Evolutionary conservation across 106 monocot genomes (phyloP), one percentile per base, ranked within the genome.

Genomic region (Allium sativum): DNA sequence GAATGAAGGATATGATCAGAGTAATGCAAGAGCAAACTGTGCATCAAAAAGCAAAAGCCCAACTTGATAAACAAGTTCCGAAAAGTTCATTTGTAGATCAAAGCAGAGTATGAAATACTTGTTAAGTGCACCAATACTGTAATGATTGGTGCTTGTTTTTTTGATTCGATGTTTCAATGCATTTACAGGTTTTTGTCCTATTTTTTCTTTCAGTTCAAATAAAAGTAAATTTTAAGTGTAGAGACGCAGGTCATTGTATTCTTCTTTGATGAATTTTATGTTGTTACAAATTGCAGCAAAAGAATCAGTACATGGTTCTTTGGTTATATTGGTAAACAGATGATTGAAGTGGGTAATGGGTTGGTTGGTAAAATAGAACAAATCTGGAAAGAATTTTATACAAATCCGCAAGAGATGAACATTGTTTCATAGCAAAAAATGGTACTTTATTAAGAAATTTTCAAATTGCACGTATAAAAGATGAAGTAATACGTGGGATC

Each of bases 1-100:
- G 78, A 74, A 77, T 82, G 73, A 87, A 84, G 73, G 84, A 82
- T 43, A 86, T 87, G 76, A 48, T 80, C 9, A 87, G 73, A 70
- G 66, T 60, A 1, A 79, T 82, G 90, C 77, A 79, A 19, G 76
- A 81, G 45, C 74, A 87, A 44, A 78, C 70, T 8, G 15, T 70
- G 72, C 64, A 75, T 17, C 77, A 79, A 48, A 81, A 65, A 73
- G 69, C 60, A 18, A 52, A 70, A 44, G 76, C 69, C 53, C 56
- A 51, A 18, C 70, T 64, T 42, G 52, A 48, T 55, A 18, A 59
- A 10, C 46, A 76, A 56, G 31, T 5, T 31, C 48, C 63, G 6
- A 18, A 31, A 44, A 66, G 13, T 31, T 3, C 31, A 3, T 31
- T 31, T n/a, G 3, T 52, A 10, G 47, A 64, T 45, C 21, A 59